Base-by-base conservation (phyloP, 805 yeast species). In the Ogataea ramenticola region DNA sequence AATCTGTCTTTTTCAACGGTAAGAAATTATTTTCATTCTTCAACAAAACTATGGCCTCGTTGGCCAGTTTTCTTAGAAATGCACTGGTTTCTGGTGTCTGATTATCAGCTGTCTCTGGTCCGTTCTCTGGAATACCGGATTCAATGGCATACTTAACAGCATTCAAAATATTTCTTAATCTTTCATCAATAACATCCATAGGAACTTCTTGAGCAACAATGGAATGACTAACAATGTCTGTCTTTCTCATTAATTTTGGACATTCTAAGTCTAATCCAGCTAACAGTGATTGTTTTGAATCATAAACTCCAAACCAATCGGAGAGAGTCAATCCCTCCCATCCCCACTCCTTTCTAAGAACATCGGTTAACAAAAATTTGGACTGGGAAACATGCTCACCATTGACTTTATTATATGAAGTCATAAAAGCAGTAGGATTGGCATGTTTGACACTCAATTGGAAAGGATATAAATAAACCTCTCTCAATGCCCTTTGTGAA, bases 41-140 rank as follows among this genome's bases (percentile, higher is more conserved):
- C 58, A 80, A 67, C 45, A 80, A 58, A 7, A 80, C 84, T 41
- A 75, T 68, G 1, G 79, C 62, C 42, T 79, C 80, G n/a, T 56
- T 67, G 17, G 78, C 78, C 16, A 72, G 47, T 47, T 66, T 59
- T 54, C 77, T 66, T 35, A 76, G 54, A 7, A 68, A 49, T 0
- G 58, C 66, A 20, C 68, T 44, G 3, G 80, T 71, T 52, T 72
- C 75, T 31, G 72, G 70, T 9, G 75, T 69, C 54, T 76, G 66
- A 50, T 72, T 73, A 30, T 59, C 58, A 12, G 50, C 43, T 7
- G 49, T 46, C 46, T 68, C 70, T 26, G 67, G 68, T 2, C 61
- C 69, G 43, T 61, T 55, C 37, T 61, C 66, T 1, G 71, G 69
- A 36, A 76, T 59, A 3, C 72, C 73, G 7, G 71, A 55, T 16